These are phyloP conservation scores for Cnidoscolus chayamansa DNA, from an alignment of 441 rosid genomes.

Conservation along the genomic window DNA sequence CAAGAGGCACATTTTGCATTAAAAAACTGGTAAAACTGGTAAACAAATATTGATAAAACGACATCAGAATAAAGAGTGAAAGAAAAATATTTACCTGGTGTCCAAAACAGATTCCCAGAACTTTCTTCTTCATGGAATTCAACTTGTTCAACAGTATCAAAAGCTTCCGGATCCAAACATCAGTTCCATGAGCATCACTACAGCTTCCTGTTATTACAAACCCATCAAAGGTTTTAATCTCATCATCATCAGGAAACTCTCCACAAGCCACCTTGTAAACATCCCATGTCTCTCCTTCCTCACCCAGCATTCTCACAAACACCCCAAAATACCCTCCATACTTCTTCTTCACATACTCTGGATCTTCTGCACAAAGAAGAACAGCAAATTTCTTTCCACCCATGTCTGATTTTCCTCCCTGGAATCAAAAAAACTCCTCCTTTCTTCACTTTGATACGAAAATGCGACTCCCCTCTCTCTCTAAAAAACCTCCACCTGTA, in stretches of 20 bases:
- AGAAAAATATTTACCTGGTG: slow-evolving; percentile 47
- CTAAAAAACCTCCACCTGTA: slow-evolving; percentile 1
- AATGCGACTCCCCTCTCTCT: slow-evolving; percentile 6
- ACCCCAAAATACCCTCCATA: slow-evolving; percentile 61
- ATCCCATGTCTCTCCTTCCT: slow-evolving; percentile 57
- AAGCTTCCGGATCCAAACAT: slow-evolving; percentile 56
- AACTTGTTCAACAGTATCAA: slow-evolving; percentile 39
- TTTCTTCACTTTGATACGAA: not conserved
- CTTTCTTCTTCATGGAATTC: slow-evolving; percentile 48
- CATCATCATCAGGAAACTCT: slow-evolving; percentile 52
- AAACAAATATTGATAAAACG: not conserved
- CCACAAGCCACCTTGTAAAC: slow-evolving; percentile 38
- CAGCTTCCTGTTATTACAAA: slow-evolving; percentile 70
- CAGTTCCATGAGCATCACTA: slow-evolving; percentile 58
- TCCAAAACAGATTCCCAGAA: slow-evolving; percentile 72
- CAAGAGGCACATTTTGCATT: not conserved
- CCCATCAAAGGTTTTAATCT: slow-evolving; percentile 47
- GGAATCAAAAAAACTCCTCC: no score
- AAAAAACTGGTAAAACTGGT: not conserved
- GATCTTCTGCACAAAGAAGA: slow-evolving; percentile 54
- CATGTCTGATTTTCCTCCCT: slow-evolving; percentile 3
- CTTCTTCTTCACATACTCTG: slow-evolving; percentile 46
- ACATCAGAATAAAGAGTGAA: not conserved
- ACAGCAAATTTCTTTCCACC: slow-evolving; percentile 44
- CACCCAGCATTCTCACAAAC: slow-evolving; percentile 44